A percentile compares a stretch with the other conserved stretches of the same genome.
phyloP scores from a whole-genome alignment of 2,329 filamentous ascomycete genomes.

The Teratosphaeria pseudoeucalypti region DNA sequence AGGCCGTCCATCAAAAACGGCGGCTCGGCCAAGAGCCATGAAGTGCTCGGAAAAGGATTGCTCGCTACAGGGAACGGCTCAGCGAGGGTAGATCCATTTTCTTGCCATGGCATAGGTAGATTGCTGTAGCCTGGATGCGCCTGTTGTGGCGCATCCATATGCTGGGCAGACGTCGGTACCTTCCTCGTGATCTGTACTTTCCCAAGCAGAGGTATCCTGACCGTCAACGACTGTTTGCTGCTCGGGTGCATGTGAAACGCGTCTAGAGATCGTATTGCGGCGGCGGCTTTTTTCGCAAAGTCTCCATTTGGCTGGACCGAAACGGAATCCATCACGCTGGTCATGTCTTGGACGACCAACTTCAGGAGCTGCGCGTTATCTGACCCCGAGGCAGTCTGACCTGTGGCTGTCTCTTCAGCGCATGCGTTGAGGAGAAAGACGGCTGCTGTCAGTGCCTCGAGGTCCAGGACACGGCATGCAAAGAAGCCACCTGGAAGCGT shows the following conservation, averaged over 20 bases:
- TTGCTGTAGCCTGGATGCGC: neutral
- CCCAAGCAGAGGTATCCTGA: neutral
- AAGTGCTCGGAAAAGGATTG: neutral
- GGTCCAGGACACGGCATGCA: slow-evolving; percentile 15
- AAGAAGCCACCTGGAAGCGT: slow-evolving; percentile 18
- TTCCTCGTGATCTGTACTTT: neutral
- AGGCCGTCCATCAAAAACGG: neutral
- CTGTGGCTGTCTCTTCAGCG: neutral
- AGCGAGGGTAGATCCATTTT: neutral
- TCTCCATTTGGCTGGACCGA: neutral
- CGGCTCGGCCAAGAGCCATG: neutral
- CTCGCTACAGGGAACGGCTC: neutral
- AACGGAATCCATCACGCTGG: neutral
- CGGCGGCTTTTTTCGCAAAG: neutral
- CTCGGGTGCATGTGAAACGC: neutral
- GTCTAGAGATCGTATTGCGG: neutral
- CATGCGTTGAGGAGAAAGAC: slow-evolving; percentile 12
- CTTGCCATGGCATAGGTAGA: neutral
- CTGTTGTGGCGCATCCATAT: neutral
- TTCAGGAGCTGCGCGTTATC: neutral
- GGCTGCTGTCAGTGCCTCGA: slow-evolving; percentile 19
- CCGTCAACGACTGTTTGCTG: neutral
- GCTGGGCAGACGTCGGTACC: neutral
- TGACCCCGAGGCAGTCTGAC: neutral
- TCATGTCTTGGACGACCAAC: neutral